Percentiles rank a stretch among this genome's conserved stretches.
Conservation (phyloP, 176 grass and related monocot genomes). For the Carex kokanica region DNA sequence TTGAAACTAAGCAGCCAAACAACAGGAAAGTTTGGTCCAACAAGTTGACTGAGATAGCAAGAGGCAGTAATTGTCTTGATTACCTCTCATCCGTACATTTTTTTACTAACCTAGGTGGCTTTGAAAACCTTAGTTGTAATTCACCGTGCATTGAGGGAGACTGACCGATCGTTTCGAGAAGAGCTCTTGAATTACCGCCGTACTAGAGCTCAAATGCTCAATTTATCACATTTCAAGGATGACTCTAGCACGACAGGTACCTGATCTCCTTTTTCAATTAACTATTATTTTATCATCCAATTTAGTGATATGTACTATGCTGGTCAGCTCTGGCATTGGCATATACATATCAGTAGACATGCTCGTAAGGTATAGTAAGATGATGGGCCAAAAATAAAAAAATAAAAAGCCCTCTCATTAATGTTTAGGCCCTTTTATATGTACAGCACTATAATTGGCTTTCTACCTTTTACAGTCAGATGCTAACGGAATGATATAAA, state of each 20-base stretch:
- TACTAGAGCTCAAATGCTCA: conserved; percentile 63
- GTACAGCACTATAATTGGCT: background rate
- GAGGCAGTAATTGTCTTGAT: background rate
- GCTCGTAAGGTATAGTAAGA: background rate
- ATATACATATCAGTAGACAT: background rate
- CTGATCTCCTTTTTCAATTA: background rate
- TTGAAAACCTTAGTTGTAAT: conserved; percentile 81
- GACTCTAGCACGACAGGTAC: conserved; percentile 85
- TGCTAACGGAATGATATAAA: background rate
- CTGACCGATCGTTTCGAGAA: conserved; percentile 65
- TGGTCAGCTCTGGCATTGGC: background rate
- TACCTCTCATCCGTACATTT: background rate
- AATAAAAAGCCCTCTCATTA: background rate
- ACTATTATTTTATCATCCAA: conserved; percentile 1
- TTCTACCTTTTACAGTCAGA: background rate
- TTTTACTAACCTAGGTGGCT: conserved; percentile 51
- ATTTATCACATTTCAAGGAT: conserved; percentile 83
- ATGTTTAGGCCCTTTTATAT: background rate
- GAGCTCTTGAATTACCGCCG: conserved; percentile 83
- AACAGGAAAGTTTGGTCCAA: background rate
- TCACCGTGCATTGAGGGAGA: conserved; percentile 84
- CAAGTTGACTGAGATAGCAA: background rate
- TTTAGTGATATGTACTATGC: background rate
- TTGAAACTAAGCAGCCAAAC: background rate
- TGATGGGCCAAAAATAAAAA: background rate